Percentiles rank a stretch among this genome's conserved stretches.
Conservation (phyloP, 345 rosid species). For the Eucalyptus polybractea region DNA sequence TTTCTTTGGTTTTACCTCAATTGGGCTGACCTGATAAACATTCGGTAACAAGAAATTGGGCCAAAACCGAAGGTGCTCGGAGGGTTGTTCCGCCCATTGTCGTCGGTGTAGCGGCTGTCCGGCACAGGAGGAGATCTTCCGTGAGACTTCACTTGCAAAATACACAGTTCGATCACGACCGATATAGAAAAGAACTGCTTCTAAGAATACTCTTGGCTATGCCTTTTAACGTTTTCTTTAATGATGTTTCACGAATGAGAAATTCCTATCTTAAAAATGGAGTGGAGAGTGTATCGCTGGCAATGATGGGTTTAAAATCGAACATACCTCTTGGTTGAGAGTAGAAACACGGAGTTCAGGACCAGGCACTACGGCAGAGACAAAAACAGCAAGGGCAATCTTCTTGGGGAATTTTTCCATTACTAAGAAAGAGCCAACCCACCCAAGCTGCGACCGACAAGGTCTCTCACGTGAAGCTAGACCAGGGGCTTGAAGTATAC, state of each 20-base stretch:
- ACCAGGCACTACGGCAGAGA: slow-evolving; percentile 20
- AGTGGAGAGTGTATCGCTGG: too few relatives aligned
- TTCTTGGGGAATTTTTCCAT: not conserved
- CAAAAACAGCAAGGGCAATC: slow-evolving; percentile 10
- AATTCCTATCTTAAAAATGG: too few relatives aligned
- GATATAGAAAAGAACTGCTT: not conserved
- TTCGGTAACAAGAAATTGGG: slow-evolving; percentile 3
- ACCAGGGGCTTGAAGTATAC: too few relatives aligned
- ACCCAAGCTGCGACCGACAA: too few relatives aligned
- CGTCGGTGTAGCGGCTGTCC: not conserved
- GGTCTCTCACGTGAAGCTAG: too few relatives aligned
- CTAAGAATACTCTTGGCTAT: not conserved
- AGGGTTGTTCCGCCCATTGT: too few relatives aligned
- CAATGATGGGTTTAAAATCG: too few relatives aligned
- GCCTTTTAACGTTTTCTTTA: not conserved
- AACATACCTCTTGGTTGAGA: too few relatives aligned
- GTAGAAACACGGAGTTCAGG: slow-evolving; percentile 10
- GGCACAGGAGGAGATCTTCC: not conserved
- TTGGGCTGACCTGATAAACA: slow-evolving; percentile 22
- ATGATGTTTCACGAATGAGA: not conserved
- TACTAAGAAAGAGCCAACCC: too few relatives aligned
- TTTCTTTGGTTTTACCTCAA: slow-evolving; percentile 10
- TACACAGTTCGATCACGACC: not conserved
- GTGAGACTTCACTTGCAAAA: not conserved
- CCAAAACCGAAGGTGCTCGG: slow-evolving; percentile 20